A percentile compares a stretch with the other conserved stretches of the same genome.
phyloP scores from a whole-genome alignment of 257 asterid species.

The Coffea canephora region DNA sequence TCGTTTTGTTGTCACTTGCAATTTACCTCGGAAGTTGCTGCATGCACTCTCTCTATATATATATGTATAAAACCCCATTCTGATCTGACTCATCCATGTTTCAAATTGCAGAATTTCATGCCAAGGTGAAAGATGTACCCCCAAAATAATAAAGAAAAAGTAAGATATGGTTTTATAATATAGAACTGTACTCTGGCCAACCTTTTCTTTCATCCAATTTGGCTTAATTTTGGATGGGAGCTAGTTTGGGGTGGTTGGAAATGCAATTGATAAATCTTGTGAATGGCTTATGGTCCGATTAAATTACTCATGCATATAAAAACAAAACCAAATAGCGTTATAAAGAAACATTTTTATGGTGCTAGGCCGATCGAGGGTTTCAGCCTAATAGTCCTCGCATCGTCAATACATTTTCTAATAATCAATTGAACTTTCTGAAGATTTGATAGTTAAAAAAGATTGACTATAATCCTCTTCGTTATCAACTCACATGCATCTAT shows the following conservation, averaged over 20 bases:
- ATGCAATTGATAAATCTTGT: too few species aligned
- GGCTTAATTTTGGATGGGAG: neutral
- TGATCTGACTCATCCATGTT: neutral
- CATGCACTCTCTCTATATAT: neutral
- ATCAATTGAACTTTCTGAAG: neutral
- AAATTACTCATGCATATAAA: too few species aligned
- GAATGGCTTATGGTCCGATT: too few species aligned
- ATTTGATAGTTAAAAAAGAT: neutral
- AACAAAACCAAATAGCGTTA: too few species aligned
- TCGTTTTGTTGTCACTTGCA: constrained; percentile 11
- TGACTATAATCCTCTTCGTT: neutral
- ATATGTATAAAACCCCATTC: neutral
- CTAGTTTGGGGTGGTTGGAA: too few species aligned
- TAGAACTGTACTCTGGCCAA: too few species aligned
- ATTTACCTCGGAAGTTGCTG: constrained; percentile 20
- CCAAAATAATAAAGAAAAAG: too few species aligned
- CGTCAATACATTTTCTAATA: too few species aligned
- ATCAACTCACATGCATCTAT: neutral
- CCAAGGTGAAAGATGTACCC: neutral
- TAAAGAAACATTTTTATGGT: too few species aligned
- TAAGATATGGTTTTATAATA: too few species aligned
- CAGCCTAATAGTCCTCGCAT: too few species aligned
- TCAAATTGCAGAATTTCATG: neutral
- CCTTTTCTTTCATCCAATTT: neutral
- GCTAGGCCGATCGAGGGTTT: too few species aligned